Evolutionary conservation across 805 yeast species (phyloP), one percentile per base, ranked within the genome.

Genomic region (Kodamaea nitidulidarum): DNA sequence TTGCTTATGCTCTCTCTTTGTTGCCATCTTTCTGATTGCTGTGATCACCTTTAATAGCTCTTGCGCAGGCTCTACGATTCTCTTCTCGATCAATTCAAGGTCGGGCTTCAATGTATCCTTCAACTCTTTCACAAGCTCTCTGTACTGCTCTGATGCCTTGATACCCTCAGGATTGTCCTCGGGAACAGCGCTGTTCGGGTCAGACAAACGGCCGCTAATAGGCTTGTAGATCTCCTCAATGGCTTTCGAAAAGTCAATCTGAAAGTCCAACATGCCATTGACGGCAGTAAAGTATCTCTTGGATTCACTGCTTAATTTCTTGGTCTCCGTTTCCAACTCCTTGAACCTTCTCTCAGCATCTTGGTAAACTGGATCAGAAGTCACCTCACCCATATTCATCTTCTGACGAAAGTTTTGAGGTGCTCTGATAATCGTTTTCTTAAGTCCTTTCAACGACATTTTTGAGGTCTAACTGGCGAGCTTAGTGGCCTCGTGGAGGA

Each of bases 101-200:
- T 93, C 98, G 0, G 98, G 98, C 56, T 87, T 84, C 54, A 93
- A 70, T 2, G 88, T 80, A 40, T 78, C 81, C 64, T 90, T 93
- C 51, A 93, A 70, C 44, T 90, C 97, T 36, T 78, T 76, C 26
- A 93, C 96, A 40, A 88, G 83, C 31, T 76, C 95, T 42, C 95
- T 73, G 63, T 90, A 93, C 58, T 84, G 95, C 56, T 85, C 95
- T 53, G 95, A 79, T 1, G 98, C 98, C 54, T 84, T 81, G 49
- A 93, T 88, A 51, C 98, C 98, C 38, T 93, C 95, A 3, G 97
- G 97, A 56, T 90, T 90, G 50, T 95, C 97, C 58, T 93, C 98
- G 0, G 90, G 90, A 34, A 79, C 75, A 2, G 87, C 63, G 6
- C 93, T 78, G 55, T 81, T 85, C 6, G 97, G 96, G 59, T 93